Evolutionary conservation across 257 asterid species (phyloP), one percentile per base, ranked within the genome.

Genomic region (Primulina huaijiensis): DNA sequence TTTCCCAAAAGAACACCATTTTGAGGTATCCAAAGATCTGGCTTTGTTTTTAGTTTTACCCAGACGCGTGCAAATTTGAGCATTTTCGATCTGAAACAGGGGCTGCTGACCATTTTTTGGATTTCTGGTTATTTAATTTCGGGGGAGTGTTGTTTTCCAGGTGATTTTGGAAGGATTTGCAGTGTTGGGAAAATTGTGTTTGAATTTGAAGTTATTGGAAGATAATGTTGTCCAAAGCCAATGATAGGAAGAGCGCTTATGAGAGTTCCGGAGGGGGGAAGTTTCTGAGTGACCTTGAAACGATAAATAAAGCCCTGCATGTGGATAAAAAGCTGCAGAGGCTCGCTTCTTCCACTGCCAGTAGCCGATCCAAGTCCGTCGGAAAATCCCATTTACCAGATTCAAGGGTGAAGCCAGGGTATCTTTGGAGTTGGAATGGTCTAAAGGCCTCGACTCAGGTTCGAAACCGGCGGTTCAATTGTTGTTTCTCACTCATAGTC

Each of bases 341-440:
- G 81, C 83, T 87, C 63, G 75, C 86, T 61, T 83, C 80, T 70
- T 89, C 99, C 17, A 86, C 97, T 6, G 93, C 81, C 1, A 89
- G 95, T 72, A 89, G 96, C 68, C 85, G 97, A 71, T 87, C 97
- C 43, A 94, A 94, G 80, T 87, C 97, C 9, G 80, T 88, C n/a
- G 92, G 83, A 10, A 94, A 91, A 77, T 37, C 82, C 29, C 85
- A 62, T 14, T 64, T 79, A 46, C 92, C 88, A 0, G 90, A 85
- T 5, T 67, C 92, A 7, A 85, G 81, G 76, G 46, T 57, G 46
- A 88, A 88, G 86, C 75, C 69, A 0, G 86, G 82, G 74, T 87
- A 65, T 6, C 83, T 88, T 69, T 94, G 99, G 99, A 87, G 96
- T 77, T 94, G 99, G 99, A 88, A 88, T 81, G 82, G 90, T 55